These are phyloP conservation scores for Tulasnella sp. DNA, from an alignment of 768 basidiomycete genomes.

Conservation along the genomic window DNA sequence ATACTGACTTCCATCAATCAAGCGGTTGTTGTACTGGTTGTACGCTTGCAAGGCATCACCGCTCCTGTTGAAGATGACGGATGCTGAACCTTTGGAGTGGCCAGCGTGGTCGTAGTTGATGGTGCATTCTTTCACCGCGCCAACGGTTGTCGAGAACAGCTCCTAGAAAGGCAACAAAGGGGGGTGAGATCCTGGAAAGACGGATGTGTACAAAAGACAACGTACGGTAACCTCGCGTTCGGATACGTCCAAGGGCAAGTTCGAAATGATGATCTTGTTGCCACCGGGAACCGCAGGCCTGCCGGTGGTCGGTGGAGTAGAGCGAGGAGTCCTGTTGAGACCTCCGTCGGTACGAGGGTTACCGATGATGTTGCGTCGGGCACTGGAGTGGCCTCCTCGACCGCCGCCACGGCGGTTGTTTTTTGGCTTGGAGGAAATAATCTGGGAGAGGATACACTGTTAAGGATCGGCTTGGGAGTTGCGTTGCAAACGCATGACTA, in stretches of 20 bases:
- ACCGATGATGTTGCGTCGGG: constrained; percentile 19
- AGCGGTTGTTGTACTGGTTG: constrained; percentile 93
- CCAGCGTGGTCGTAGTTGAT: constrained; percentile 82
- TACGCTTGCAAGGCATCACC: constrained; percentile 92
- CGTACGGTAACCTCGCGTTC: constrained; percentile 27
- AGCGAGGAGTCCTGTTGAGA: constrained; percentile 19
- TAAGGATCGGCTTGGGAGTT: background rate
- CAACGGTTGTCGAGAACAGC: constrained; percentile 88
- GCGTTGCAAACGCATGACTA: background rate
- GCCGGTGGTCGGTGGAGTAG: constrained; percentile 21
- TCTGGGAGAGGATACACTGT: constrained; percentile 16
- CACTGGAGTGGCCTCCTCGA: constrained; percentile 18
- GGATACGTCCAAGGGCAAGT: constrained; percentile 31
- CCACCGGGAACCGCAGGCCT: background rate
- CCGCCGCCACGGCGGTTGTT: constrained; percentile 21
- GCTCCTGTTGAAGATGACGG: constrained; percentile 77
- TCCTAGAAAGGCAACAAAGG: constrained; percentile 54
- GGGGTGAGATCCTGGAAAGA: background rate
- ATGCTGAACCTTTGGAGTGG: constrained; percentile 85
- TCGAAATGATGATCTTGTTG: constrained; percentile 31
- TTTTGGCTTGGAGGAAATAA: constrained; percentile 29
- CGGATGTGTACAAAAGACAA: background rate
- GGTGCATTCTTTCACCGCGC: constrained; percentile 76
- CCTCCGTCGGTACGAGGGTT: constrained; percentile 20
- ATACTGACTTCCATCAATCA: constrained; percentile 99